Evolutionary conservation across 2,329 filamentous ascomycete genomes (phyloP).

Genomic region (Stachybotrys echinatus): DNA sequence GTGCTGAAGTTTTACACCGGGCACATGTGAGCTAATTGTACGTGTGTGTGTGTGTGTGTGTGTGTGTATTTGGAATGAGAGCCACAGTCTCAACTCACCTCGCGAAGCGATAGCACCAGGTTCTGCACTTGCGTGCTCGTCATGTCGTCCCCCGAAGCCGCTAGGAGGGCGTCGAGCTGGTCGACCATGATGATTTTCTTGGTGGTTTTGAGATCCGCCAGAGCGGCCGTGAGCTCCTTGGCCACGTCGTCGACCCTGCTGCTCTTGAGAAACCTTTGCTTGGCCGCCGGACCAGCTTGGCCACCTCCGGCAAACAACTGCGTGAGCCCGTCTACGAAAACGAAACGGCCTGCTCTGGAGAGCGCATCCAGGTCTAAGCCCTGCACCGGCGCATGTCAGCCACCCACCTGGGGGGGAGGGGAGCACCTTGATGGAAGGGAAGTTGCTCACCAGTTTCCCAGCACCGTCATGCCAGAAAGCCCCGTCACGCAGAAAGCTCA

Average conservation of each 20-base stretch:
- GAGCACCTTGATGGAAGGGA: too few species aligned
- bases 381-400: constrained; percentile 28
- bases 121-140: constrained; percentile 45
- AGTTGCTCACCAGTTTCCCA: constrained; percentile 52
- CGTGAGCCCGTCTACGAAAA: constrained; percentile 71
- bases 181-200: constrained; percentile 59
- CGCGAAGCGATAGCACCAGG: constrained; percentile 53
- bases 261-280: constrained; percentile 20
- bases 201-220: constrained; percentile 25
- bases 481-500: constrained; percentile 77
- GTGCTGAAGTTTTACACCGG: constrained; percentile 36
- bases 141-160: constrained; percentile 43
- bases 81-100: too few species aligned
- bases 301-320: constrained; percentile 41
- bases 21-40: too few species aligned
- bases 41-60: too few species aligned
- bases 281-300: too few species aligned
- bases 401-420: too few species aligned
- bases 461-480: constrained; percentile 73
- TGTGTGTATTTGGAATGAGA: too few species aligned
- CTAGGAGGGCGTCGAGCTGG: constrained; percentile 60
- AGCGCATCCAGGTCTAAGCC: constrained; percentile 66
- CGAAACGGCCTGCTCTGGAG: constrained; percentile 53
- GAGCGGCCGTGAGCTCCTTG: constrained; percentile 30
- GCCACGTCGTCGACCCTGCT: constrained; percentile 29